A percentile compares a stretch with the other conserved stretches of the same genome.
Conservation (phyloP, 2,329 filamentous ascomycete genomes). For the Cephalotrichum gorgonifer region DNA sequence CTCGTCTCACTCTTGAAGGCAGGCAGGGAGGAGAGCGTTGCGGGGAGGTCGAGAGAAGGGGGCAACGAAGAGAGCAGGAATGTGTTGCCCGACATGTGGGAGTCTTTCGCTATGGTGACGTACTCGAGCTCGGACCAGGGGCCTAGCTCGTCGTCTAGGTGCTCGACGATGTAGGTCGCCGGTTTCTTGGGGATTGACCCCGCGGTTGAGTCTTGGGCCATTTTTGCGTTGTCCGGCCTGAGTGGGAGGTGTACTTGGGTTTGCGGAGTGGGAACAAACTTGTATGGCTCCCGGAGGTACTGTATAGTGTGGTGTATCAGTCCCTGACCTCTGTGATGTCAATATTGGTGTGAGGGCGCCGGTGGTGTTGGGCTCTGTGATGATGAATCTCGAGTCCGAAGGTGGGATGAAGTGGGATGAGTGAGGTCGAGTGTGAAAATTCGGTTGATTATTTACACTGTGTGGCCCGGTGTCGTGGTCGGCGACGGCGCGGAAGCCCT, state of each 20-base stretch:
- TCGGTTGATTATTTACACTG: neutral
- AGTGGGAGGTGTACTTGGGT: neutral
- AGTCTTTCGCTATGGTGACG: conserved; percentile 74
- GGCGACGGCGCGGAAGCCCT: too few species aligned
- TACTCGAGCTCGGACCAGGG: conserved; percentile 94
- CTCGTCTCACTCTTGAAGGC: conserved; percentile 63
- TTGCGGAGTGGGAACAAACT: too few species aligned
- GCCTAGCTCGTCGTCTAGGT: conserved; percentile 89
- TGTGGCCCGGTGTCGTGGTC: neutral
- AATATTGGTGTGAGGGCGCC: neutral
- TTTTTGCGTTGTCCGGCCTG: conserved; percentile 10
- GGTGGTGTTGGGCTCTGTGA: neutral
- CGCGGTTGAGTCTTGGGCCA: conserved; percentile 21
- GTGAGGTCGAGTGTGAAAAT: neutral
- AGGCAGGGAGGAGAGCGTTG: conserved; percentile 39
- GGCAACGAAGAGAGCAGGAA: conserved; percentile 83
- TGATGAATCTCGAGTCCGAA: neutral
- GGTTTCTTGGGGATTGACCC: conserved; percentile 25
- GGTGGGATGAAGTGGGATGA: neutral
- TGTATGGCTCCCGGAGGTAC: too few species aligned
- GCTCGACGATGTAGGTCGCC: conserved; percentile 80
- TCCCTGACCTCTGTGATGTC: too few species aligned
- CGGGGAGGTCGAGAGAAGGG: conserved; percentile 53
- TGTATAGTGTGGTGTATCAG: too few species aligned
- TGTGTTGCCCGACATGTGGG: conserved; percentile 49